Conservation (phyloP, 1,284 basidiomycete genomes). For the Ceratobasidium papillatum region DNA sequence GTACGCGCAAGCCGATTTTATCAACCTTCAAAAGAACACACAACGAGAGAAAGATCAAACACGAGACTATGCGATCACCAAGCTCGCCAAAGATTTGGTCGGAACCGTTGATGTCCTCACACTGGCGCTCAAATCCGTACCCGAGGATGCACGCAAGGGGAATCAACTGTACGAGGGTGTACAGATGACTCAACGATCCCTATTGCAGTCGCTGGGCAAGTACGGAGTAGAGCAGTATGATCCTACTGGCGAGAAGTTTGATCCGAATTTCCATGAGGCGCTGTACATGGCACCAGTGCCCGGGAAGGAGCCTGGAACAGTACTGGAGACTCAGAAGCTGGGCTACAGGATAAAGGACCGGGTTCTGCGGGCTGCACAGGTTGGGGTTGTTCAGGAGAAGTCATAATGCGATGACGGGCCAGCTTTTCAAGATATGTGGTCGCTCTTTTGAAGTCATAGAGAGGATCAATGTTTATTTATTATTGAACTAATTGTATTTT, state of each 20-base stretch:
- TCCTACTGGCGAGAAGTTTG: constrained; percentile 90
- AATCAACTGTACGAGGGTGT: constrained; percentile 83
- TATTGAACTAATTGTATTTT: constrained; percentile 44
- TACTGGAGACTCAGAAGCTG: constrained; percentile 90
- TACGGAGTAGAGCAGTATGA: constrained; percentile 93
- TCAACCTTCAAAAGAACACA: constrained; percentile 92
- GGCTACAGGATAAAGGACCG: constrained; percentile 95
- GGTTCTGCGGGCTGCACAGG: constrained; percentile 92
- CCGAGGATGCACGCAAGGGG: constrained; percentile 58
- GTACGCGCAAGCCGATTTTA: constrained; percentile 92
- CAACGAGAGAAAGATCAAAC: constrained; percentile 92
- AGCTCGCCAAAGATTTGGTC: constrained; percentile 89
- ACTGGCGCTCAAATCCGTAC: constrained; percentile 85
- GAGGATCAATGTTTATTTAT: constrained; percentile 48
- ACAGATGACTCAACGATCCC: constrained; percentile 88
- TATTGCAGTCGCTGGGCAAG: constrained; percentile 89
- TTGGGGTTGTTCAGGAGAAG: constrained; percentile 82
- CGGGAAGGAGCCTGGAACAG: constrained; percentile 86
- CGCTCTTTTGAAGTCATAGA: constrained; percentile 41
- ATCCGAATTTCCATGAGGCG: constrained; percentile 95
- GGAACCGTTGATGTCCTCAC: constrained; percentile 92
- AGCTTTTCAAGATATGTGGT: constrained; percentile 6
- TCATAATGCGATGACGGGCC: constrained; percentile 53
- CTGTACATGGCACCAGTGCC: constrained; percentile 92
- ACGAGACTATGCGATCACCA: constrained; percentile 90